Conservation (phyloP, 192 early-diverging fungal species). For the Rhizophagus prolifer region DNA sequence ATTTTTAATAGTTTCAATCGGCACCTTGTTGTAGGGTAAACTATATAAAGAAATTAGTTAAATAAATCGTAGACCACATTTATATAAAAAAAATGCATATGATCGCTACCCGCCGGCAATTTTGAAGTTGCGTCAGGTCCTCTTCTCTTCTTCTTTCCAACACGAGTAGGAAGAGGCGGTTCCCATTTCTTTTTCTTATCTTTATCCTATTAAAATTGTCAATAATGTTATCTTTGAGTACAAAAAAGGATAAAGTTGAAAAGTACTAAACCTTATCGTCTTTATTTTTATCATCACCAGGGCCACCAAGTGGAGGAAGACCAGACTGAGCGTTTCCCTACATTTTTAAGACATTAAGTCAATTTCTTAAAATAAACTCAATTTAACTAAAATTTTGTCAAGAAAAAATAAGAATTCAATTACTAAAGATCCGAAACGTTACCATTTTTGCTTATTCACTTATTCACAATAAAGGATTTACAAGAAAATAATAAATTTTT, state of each 20-base stretch:
- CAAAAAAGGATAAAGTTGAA: not conserved
- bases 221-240: not conserved
- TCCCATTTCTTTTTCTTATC: constrained; percentile 98
- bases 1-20: constrained; percentile 96
- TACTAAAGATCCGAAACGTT: not conserved
- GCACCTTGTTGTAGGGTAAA: constrained; percentile 97
- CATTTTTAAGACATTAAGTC: not conserved
- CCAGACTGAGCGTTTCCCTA: constrained; percentile 88
- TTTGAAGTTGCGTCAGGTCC: constrained; percentile 91
- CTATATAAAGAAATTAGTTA: constrained; percentile 43
- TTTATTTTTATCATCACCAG: constrained; percentile 53
- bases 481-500: not conserved
- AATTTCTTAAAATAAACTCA: not conserved
- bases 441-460: not conserved
- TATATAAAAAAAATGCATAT: not conserved
- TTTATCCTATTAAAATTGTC: constrained; percentile 49
- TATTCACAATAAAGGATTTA: no score
- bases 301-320: constrained; percentile 57
- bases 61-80: not conserved
- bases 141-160: constrained; percentile 97
- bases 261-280: constrained; percentile 45
- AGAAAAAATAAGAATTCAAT: not conserved
- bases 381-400: not conserved
- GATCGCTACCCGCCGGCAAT: constrained; percentile 77
- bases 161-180: constrained; percentile 96